These are phyloP conservation scores for Phytophthora cryptogea DNA, from an alignment of 352 stramenopile genomes.

Conservation along the genomic window DNA sequence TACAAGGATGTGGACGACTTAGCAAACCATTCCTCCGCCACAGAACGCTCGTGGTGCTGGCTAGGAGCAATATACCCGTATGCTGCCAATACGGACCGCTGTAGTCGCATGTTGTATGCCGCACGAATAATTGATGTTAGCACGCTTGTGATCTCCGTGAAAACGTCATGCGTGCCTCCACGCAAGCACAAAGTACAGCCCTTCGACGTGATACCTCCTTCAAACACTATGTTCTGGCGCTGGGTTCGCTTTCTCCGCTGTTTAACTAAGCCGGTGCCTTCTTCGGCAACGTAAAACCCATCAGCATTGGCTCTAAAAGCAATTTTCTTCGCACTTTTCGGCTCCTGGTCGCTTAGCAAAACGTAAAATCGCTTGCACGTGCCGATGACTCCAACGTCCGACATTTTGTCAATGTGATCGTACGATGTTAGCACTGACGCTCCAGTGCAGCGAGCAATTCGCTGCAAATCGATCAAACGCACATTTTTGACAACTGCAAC, in stretches of 20 bases:
- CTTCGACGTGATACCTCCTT: constrained; percentile 72
- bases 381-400: constrained; percentile 71
- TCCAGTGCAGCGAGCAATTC: constrained; percentile 77
- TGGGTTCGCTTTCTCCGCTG: constrained; percentile 64
- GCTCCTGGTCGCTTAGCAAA: constrained; percentile 79
- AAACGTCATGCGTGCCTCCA: constrained; percentile 61
- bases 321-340: constrained; percentile 66
- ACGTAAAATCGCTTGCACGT: constrained; percentile 87
- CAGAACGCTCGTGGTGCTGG: constrained; percentile 59
- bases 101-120: constrained; percentile 84
- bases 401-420: constrained; percentile 90
- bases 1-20: constrained; percentile 84
- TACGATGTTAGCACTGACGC: constrained; percentile 83
- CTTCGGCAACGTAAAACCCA: constrained; percentile 22
- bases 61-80: constrained; percentile 62
- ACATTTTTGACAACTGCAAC: constrained; percentile 89
- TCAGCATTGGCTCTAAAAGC: constrained; percentile 41
- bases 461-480: constrained; percentile 73
- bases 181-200: constrained; percentile 85
- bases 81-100: constrained; percentile 59
- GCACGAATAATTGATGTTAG: constrained; percentile 64
- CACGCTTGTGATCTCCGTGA: constrained; percentile 71
- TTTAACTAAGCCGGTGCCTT: constrained; percentile 12
- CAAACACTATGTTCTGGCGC: constrained; percentile 87
- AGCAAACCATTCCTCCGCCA: constrained; percentile 83